phyloP scores from a whole-genome alignment of 1,284 basidiomycete species.

The Laetiporus sulphureus region DNA sequence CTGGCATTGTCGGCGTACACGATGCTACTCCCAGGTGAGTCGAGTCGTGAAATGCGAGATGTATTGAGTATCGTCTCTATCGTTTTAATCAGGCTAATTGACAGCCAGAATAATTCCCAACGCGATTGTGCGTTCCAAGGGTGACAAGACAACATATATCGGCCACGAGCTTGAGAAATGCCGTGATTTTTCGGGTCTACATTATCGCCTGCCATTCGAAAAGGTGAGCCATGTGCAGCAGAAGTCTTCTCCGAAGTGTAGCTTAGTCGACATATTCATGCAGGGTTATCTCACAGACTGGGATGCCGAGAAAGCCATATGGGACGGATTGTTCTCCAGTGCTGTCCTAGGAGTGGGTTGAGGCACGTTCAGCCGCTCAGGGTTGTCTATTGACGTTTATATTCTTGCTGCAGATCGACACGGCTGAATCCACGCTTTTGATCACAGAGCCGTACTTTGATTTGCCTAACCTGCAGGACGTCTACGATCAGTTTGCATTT shows the following conservation, averaged over 20 bases:
- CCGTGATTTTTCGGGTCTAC: conserved; percentile 70
- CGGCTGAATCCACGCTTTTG: conserved; percentile 65
- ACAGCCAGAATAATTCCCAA: conserved; percentile 72
- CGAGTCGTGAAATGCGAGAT: no score
- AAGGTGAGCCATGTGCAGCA: conserved; percentile 45
- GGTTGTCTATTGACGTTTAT: background rate
- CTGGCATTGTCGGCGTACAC: conserved; percentile 39
- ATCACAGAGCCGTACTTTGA: conserved; percentile 95
- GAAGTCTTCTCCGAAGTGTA: background rate
- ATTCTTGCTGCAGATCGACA: conserved; percentile 51
- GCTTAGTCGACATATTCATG: conserved; percentile 14
- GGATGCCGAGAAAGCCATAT: conserved; percentile 88
- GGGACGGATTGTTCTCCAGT: conserved; percentile 80
- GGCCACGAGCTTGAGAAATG: conserved; percentile 77
- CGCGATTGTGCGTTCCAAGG: conserved; percentile 74
- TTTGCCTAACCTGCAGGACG: conserved; percentile 83
- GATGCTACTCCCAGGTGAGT: conserved; percentile 27
- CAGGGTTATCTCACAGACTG: conserved; percentile 89
- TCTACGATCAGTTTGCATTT: conserved; percentile 91
- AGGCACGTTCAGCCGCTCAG: background rate
- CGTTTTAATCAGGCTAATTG: no score
- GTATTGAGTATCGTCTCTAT: no score
- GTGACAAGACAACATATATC: conserved; percentile 73
- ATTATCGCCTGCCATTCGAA: conserved; percentile 81
- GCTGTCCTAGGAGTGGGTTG: conserved; percentile 59